These are phyloP conservation scores for Yamadazyma conglobata DNA, from an alignment of 1,139 yeast species.

Conservation along the genomic window DNA sequence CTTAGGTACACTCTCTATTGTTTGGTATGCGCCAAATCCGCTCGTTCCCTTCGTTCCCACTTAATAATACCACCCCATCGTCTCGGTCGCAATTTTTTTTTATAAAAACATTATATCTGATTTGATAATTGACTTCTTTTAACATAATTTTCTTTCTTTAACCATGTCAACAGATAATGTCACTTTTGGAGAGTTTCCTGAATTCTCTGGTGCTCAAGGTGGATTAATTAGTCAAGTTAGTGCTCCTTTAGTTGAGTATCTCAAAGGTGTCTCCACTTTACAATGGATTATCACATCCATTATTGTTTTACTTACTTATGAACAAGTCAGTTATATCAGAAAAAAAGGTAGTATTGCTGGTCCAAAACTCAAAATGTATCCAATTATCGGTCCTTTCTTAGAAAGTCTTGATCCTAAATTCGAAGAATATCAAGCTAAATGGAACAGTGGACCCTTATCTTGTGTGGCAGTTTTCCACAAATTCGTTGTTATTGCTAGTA, in stretches of 20 bases:
- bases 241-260: not conserved
- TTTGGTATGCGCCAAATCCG: too few species aligned
- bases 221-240: too few species aligned
- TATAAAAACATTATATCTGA: constrained; percentile 1
- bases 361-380: constrained; percentile 83
- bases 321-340: constrained; percentile 73
- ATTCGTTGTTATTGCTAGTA: constrained; percentile 91
- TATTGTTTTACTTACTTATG: constrained; percentile 59
- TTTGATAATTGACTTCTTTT: constrained; percentile 1
- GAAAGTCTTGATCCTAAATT: constrained; percentile 96
- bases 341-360: constrained; percentile 90
- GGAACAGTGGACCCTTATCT: constrained; percentile 91
- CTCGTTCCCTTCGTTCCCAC: too few species aligned
- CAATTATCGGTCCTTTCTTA: constrained; percentile 91
- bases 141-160: not conserved
- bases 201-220: not conserved
- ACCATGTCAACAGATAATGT: constrained; percentile 1
- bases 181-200: not conserved
- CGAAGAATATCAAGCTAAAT: constrained; percentile 86
- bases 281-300: constrained; percentile 50
- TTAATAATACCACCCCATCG: too few species aligned
- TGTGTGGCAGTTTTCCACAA: constrained; percentile 98
- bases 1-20: too few species aligned
- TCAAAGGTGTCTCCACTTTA: constrained; percentile 16
- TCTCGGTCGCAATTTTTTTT: constrained; percentile 1